Base-by-base conservation (phyloP, 2,329 filamentous ascomycete species). In the Amesomyces nigricolor region DNA sequence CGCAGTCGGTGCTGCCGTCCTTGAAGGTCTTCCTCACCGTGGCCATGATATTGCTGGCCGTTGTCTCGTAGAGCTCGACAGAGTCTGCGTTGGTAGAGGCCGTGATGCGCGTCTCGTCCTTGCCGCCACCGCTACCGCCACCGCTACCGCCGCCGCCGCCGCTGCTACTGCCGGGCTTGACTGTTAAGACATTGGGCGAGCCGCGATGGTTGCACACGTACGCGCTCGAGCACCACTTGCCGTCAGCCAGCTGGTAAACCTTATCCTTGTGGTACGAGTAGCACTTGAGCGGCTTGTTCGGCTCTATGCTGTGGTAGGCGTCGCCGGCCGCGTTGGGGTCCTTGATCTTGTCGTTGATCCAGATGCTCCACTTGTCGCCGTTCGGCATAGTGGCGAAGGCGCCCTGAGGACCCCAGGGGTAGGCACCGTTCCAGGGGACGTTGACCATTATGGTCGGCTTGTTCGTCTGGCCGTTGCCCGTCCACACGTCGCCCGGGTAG, bases 141-240 rank as follows among this genome's bases (percentile, higher is more conserved):
- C n/a, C n/a, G n/a, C n/a, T n/a, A n/a, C 45, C 13, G 14, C 45
- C 14, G 29, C 45, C 45, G 14, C 45, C 26, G 30, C 45, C 32
- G 26, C 26, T 9, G 45, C 13, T 17, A 14, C 45, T 38, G 45
- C 45, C 38, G 38, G 38, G 38, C 3, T 17, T 40, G 38, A 40
- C 38, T n/a, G 38, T 40, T n/a, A 40, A 40, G 14, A 47, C 40
- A 37, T 45, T 43, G 22, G 51, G 43, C 44, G 14, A 7, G 13
- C 51, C 51, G 22, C 43, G 43, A 10, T 53, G 51, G 22, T 53
- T 53, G 37, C 51, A 53, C 19, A 53, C 51, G 44, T 53, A 53
- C 13, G 51, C 51, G 44, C 51, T 53, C 8, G 43, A 47, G 43
- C 51, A 53, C 51, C 51, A 53, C 35, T 53, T 53, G 17, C 51